Conservation (phyloP, 2,329 filamentous ascomycete species). For the Aspergillus fumigatus region DNA sequence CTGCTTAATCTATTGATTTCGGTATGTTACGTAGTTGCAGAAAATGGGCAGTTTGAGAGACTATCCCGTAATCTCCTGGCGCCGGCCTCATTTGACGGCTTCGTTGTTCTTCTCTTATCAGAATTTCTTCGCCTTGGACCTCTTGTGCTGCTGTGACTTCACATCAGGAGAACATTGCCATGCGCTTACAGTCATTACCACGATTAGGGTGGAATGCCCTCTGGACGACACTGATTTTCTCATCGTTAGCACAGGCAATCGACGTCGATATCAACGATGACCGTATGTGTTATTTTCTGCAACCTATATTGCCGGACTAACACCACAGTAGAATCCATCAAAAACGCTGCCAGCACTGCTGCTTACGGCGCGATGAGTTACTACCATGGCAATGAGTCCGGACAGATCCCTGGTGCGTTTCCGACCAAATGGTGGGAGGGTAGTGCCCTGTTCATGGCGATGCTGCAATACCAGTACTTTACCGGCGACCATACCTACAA, state of each 20-base stretch:
- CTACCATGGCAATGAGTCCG: conserved; percentile 51
- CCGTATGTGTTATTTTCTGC: conserved; percentile 12
- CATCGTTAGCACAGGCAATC: conserved; percentile 14
- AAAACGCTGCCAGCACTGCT: conserved; percentile 37
- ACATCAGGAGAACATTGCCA: background rate
- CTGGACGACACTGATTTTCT: conserved; percentile 3
- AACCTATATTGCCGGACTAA: background rate
- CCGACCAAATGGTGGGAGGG: conserved; percentile 75
- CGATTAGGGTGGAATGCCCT: background rate
- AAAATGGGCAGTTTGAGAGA: background rate
- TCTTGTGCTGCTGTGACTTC: background rate
- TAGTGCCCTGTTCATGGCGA: conserved; percentile 62
- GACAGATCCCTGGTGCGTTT: conserved; percentile 51
- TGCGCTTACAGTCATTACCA: background rate
- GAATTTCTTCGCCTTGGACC: background rate
- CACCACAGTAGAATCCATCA: conserved; percentile 37
- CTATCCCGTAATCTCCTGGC: background rate
- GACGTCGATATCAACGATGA: conserved; percentile 24
- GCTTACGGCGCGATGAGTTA: conserved; percentile 49
- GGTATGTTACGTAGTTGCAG: background rate
- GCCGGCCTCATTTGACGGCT: background rate
- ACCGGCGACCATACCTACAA: conserved; percentile 64
- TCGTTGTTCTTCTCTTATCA: background rate
- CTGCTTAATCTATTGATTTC: background rate
- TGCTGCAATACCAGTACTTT: conserved; percentile 66